These are phyloP conservation scores for Geosmithia morbida DNA, from an alignment of 2,329 filamentous ascomycete genomes.

Conservation along the genomic window DNA sequence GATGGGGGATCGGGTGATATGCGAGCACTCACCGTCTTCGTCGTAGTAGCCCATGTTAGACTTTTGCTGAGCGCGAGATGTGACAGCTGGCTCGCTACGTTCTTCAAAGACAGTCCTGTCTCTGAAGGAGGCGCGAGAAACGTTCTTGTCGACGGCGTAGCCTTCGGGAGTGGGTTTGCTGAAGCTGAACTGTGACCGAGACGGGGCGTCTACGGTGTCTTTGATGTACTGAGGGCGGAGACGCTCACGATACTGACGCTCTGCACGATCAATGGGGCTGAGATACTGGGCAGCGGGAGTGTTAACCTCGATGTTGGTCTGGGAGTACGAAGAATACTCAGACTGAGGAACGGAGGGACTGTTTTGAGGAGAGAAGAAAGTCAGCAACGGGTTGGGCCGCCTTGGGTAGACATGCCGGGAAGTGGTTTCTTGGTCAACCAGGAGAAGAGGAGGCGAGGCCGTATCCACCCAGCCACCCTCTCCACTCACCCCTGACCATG, in stretches of 20 bases:
- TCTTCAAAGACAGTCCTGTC: conserved; percentile 41
- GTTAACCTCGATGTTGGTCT: conserved; percentile 49
- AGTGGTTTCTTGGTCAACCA: conserved; percentile 10
- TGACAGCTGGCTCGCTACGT: not conserved
- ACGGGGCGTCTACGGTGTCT: conserved; percentile 10
- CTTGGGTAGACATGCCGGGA: conserved; percentile 9
- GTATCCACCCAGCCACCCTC: not conserved
- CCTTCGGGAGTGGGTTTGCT: conserved; percentile 14
- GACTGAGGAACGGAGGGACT: conserved; percentile 17
- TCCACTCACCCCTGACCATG: conserved; percentile 6
- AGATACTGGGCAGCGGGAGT: conserved; percentile 19
- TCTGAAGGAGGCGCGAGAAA: conserved; percentile 30
- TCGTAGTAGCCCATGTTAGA: conserved; percentile 54
- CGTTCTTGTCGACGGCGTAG: conserved; percentile 23
- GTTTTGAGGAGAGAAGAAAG: conserved; percentile 1
- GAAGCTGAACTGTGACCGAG: conserved; percentile 9
- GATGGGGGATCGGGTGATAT: not conserved
- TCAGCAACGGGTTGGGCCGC: conserved; percentile 5
- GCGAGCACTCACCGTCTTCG: conserved; percentile 37
- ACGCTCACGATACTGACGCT: conserved; percentile 51
- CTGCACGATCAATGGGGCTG: conserved; percentile 45
- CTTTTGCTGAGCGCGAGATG: conserved; percentile 25
- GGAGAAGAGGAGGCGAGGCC: not conserved
- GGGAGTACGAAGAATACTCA: conserved; percentile 36
- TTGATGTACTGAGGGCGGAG: conserved; percentile 22